These are phyloP conservation scores for Thalia dealbata DNA, from an alignment of 176 grass and related monocot species.

Conservation along the genomic window DNA sequence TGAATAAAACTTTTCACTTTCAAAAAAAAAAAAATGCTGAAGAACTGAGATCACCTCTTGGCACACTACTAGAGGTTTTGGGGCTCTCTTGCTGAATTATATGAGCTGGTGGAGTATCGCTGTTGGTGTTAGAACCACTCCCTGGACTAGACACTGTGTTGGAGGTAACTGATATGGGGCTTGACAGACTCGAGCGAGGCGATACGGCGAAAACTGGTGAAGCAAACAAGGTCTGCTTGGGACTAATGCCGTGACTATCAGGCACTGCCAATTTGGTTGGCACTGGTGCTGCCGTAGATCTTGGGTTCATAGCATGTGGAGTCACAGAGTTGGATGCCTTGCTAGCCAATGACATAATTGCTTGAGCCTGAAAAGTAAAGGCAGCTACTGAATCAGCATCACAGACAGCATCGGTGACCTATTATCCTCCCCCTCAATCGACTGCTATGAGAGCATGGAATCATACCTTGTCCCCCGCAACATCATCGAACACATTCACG, in stretches of 20 bases:
- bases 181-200: slow-evolving; percentile 30
- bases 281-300: slow-evolving; percentile 13
- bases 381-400: not conserved
- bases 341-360: slow-evolving; percentile 72
- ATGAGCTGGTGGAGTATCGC: slow-evolving; percentile 34
- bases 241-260: slow-evolving; percentile 21
- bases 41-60: slow-evolving; percentile 41
- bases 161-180: slow-evolving; percentile 28
- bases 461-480: slow-evolving; percentile 61
- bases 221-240: slow-evolving; percentile 19
- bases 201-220: slow-evolving; percentile 23
- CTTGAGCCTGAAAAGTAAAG: slow-evolving; percentile 42
- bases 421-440: not conserved
- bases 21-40: no score
- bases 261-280: slow-evolving; percentile 22
- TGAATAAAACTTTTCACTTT: no score
- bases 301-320: slow-evolving; percentile 21
- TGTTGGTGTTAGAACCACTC: slow-evolving; percentile 48
- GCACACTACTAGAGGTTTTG: slow-evolving; percentile 29
- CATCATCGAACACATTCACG: slow-evolving; percentile 69
- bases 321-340: slow-evolving; percentile 34
- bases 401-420: not conserved
- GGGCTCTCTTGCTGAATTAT: slow-evolving; percentile 29
- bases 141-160: slow-evolving; percentile 28
- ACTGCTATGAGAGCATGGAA: not conserved